Evolutionary conservation across 1,284 basidiomycete species (phyloP).

Genomic region (Apiotrichum domesticum): DNA sequence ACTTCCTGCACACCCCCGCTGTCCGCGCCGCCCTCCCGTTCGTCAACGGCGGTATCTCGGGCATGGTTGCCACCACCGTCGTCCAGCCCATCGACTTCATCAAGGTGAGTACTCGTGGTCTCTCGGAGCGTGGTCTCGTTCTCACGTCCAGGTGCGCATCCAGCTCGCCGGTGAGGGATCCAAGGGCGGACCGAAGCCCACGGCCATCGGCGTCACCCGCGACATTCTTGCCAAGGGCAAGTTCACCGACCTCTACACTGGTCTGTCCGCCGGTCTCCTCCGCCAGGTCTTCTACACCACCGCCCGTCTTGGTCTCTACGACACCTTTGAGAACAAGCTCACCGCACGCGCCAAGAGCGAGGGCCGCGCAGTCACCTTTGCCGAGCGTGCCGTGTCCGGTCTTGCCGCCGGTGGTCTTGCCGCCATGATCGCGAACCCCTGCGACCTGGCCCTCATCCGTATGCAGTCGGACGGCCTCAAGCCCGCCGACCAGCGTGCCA

Average conservation of each 20-base stretch:
- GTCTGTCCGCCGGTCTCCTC: conserved; percentile 2
- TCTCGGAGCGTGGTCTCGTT: no score
- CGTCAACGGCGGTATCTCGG: conserved; percentile 1
- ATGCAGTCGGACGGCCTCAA: conserved; percentile 8
- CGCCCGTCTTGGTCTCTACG: conserved; percentile 1
- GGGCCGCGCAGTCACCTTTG: background rate
- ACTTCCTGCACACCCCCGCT: conserved; percentile 1
- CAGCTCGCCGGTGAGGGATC: conserved; percentile 4
- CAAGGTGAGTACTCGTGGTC: background rate
- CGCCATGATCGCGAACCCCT: conserved; percentile 2
- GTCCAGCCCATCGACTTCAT: conserved; percentile 4
- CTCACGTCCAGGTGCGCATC: background rate
- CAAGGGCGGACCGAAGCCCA: background rate
- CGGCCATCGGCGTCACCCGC: background rate
- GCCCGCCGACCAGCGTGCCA: background rate
- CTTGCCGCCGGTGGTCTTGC: conserved; percentile 1
- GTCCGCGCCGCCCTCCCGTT: conserved; percentile 1
- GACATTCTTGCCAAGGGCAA: conserved; percentile 1
- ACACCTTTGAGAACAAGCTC: background rate
- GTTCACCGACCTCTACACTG: conserved; percentile 4
- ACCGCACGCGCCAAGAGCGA: background rate
- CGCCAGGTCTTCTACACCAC: conserved; percentile 6
- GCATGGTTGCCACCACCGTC: conserved; percentile 4
- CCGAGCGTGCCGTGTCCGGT: background rate
- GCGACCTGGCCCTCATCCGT: conserved; percentile 4